phyloP scores from a whole-genome alignment of 1,139 yeast genomes.

The Diutina sp. region DNA sequence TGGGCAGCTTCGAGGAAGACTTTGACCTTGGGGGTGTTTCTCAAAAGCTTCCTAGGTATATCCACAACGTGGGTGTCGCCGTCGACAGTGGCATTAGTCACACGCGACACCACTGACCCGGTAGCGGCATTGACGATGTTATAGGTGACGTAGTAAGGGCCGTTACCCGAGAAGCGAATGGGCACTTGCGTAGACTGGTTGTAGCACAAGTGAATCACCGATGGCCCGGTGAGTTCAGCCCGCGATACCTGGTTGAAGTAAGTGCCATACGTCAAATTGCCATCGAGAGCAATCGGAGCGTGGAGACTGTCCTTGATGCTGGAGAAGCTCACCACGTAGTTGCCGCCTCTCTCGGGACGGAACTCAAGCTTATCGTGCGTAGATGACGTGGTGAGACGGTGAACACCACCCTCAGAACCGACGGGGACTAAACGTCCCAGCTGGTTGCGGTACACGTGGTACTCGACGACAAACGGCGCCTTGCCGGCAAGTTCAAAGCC shows the following conservation, averaged over 20 bases:
- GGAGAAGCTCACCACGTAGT: conserved; percentile 59
- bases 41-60: conserved; percentile 36
- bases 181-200: conserved; percentile 31
- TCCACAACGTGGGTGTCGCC: conserved; percentile 22
- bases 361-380: conserved; percentile 34
- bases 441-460: conserved; percentile 28
- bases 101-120: conserved; percentile 29
- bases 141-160: conserved; percentile 64
- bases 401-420: background rate
- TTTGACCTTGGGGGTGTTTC: conserved; percentile 54
- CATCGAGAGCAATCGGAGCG: conserved; percentile 21
- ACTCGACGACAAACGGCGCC: conserved; percentile 66
- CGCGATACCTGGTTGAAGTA: conserved; percentile 37
- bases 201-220: conserved; percentile 22
- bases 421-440: background rate
- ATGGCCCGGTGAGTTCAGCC: conserved; percentile 6
- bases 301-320: conserved; percentile 45
- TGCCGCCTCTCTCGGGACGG: conserved; percentile 73
- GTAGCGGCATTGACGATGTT: conserved; percentile 25
- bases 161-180: conserved; percentile 56
- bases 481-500: conserved; percentile 64
- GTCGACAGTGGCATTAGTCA: conserved; percentile 30
- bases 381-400: conserved; percentile 11
- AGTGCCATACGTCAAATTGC: conserved; percentile 34
- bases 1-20: conserved; percentile 49